phyloP scores from a whole-genome alignment of 371 early-diverging fungal species.

The Apophysomyces trapeziformis region DNA sequence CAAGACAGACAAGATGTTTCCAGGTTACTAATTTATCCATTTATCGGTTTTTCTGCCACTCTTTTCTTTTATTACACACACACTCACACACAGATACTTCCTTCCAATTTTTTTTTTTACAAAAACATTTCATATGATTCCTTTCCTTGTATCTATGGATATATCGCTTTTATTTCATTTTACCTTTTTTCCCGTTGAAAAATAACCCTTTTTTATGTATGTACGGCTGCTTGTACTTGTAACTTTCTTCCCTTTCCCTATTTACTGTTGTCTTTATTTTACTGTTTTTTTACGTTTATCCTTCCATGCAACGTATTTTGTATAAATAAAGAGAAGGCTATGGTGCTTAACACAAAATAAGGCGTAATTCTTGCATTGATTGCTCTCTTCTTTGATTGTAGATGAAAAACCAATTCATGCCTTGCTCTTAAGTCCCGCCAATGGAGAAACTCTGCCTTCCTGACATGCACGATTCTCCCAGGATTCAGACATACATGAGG shows the following conservation, averaged over 20 bases:
- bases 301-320: too few relatives aligned
- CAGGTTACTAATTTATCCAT: constrained; percentile 22
- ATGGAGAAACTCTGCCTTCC: too few relatives aligned
- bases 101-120: background rate
- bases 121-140: background rate
- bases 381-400: too few relatives aligned
- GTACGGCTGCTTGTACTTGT: constrained; percentile 1
- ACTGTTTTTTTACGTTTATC: too few relatives aligned
- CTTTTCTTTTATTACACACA: constrained; percentile 9
- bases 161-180: background rate
- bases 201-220: background rate
- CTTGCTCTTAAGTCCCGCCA: too few relatives aligned
- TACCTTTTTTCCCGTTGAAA: background rate
- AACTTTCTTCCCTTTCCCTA: background rate
- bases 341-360: too few relatives aligned
- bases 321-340: too few relatives aligned
- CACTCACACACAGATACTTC: background rate
- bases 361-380: too few relatives aligned
- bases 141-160: constrained; percentile 11
- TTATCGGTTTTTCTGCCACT: constrained; percentile 11
- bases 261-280: too few relatives aligned
- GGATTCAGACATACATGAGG: too few relatives aligned
- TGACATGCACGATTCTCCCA: too few relatives aligned
- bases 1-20: constrained; percentile 46
- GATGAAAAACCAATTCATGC: too few relatives aligned